Evolutionary conservation across 1,284 basidiomycete species (phyloP), one percentile per base, ranked within the genome.

Genomic region (Ustilago nuda): DNA sequence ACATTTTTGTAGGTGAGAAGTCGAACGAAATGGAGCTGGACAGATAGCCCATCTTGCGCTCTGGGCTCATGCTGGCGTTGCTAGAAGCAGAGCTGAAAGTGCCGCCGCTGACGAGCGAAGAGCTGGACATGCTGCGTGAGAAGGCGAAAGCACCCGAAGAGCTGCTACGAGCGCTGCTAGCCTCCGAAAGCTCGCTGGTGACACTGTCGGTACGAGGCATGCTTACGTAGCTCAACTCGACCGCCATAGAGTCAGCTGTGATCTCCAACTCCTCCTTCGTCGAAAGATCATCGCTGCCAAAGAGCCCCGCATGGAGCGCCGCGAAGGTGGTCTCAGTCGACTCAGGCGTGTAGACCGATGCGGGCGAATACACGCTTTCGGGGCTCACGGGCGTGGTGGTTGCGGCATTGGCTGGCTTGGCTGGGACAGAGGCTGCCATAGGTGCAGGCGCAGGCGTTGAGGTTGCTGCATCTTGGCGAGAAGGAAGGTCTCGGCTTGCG

Each of bases 41-140:
- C 35, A 79, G 53, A 43, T 64, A 56, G 33, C 46, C 19, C 59
- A 69, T 60, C 60, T 63, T 66, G 39, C 76, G 61, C 30, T 64
- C 77, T 4, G 66, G 74, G 50, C 74, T 77, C n/a, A 72, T 62
- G n/a, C 70, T 71, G 8, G 58, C 60, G 27, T 72, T 56, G 60
- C 78, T 72, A 41, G 73, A 79, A 41, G 71, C 61, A 43, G 73
- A 78, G 62, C 66, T 76, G 51, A 66, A 79, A 4, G 72, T 72
- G 39, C 73, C 67, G 9, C 68, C 73, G 48, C 78, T 78, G 23
- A 61, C 63, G 27, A 80, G 52, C 35, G 79, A 79, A 3, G 72
- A 69, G 56, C 32, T 70, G 11, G 79, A 77, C 66, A 79, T 58
- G 61, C 73, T 71, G 35, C 71, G 71, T 36, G 78, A 73, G 37